Percentiles rank a stretch among this genome's conserved stretches.
Evolutionary conservation across 305 asterid species (phyloP).

Genomic region (Petunia hybrid): DNA sequence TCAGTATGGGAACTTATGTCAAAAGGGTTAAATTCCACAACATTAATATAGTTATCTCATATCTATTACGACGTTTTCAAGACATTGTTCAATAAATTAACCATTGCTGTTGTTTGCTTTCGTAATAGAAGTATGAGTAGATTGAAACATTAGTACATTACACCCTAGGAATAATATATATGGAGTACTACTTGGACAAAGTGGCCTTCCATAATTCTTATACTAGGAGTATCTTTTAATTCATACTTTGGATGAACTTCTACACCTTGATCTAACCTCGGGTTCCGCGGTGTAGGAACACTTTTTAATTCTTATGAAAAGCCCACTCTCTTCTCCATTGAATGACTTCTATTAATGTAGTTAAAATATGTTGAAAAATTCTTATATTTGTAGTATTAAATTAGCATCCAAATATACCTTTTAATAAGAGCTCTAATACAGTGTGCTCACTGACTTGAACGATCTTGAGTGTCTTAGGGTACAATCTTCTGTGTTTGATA

Average conservation of each 20-base stretch:
- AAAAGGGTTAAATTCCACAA: neutral
- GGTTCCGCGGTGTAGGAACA: no score
- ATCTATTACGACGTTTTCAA: neutral
- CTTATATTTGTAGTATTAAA: no score
- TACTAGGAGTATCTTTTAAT: neutral
- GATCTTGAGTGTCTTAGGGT: no score
- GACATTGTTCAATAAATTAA: neutral
- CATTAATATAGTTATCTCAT: conserved; percentile 22
- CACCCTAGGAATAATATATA: neutral
- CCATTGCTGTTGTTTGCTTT: conserved; percentile 30
- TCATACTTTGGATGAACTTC: neutral
- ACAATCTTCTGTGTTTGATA: no score
- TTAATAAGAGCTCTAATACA: no score
- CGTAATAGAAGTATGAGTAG: neutral
- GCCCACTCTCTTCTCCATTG: conserved; percentile 18
- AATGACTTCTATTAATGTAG: neutral
- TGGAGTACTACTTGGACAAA: neutral
- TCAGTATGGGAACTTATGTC: neutral
- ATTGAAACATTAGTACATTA: neutral
- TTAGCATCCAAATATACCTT: no score
- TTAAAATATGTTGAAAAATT: neutral
- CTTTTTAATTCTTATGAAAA: no score
- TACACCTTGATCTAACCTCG: conserved; percentile 32
- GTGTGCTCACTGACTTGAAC: no score
- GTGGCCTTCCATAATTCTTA: neutral